These are phyloP conservation scores for Phalaenopsis aphrodite DNA, from an alignment of 106 monocot genomes.

Conservation along the genomic window DNA sequence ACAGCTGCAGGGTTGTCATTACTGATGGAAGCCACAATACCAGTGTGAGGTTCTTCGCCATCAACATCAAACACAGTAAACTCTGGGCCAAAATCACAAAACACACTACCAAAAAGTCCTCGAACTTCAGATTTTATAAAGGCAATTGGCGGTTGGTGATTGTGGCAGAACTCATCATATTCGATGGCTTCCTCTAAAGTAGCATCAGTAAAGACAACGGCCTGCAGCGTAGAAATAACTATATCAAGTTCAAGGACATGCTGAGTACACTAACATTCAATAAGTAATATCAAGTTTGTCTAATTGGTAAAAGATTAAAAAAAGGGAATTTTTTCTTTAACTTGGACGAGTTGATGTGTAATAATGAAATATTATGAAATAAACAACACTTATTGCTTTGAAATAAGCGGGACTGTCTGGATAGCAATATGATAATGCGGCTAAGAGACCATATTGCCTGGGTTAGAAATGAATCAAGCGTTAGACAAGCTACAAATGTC, in stretches of 20 bases:
- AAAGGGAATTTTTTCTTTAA: neutral
- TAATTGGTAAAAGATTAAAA: neutral
- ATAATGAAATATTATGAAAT: neutral
- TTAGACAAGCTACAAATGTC: too few species aligned
- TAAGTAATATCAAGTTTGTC: neutral
- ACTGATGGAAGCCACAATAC: slow-evolving; percentile 11
- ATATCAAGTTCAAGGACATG: neutral
- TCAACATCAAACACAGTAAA: slow-evolving; percentile 13
- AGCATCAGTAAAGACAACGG: slow-evolving; percentile 10
- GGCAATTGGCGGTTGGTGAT: slow-evolving; percentile 8
- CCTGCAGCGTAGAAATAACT: neutral
- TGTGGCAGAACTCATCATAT: slow-evolving; percentile 14
- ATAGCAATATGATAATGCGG: neutral
- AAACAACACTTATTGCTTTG: neutral
- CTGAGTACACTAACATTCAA: neutral
- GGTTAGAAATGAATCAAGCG: too few species aligned
- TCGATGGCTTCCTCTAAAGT: slow-evolving; percentile 10
- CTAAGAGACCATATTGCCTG: too few species aligned
- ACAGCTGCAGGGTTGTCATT: slow-evolving; percentile 10
- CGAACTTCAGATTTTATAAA: slow-evolving; percentile 15
- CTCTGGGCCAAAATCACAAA: slow-evolving; percentile 11
- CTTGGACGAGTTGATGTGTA: neutral
- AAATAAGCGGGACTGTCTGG: neutral
- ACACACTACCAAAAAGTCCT: slow-evolving; percentile 12
- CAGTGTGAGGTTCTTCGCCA: slow-evolving; percentile 12